Evolutionary conservation across 192 early-diverging fungal genomes (phyloP).

Genomic region (Funneliformis mosseae): DNA sequence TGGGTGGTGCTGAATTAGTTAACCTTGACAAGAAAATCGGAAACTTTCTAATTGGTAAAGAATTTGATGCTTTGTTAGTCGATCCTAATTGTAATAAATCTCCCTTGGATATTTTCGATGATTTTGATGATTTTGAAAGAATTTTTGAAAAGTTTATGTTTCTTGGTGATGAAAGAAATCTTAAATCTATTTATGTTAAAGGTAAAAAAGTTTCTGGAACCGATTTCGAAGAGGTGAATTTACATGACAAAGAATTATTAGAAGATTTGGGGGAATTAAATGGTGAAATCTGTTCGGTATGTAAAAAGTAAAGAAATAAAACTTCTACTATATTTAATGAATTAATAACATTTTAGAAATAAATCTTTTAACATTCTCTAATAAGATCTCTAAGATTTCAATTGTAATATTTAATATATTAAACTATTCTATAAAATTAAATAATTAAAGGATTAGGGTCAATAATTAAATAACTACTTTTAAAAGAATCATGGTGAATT

Average conservation of each 20-base stretch:
- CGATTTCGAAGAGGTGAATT: background rate
- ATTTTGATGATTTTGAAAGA: constrained; percentile 51
- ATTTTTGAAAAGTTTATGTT: constrained; percentile 90
- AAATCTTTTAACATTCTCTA: too few species aligned
- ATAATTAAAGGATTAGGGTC: too few species aligned
- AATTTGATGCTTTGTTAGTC: constrained; percentile 90
- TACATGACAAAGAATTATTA: background rate
- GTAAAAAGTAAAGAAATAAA: background rate
- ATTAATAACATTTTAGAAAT: too few species aligned
- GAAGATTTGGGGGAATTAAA: background rate
- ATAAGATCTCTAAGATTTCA: too few species aligned
- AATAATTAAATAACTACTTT: too few species aligned
- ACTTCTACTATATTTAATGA: too few species aligned
- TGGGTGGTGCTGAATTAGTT: constrained; percentile 87
- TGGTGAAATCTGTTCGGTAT: background rate
- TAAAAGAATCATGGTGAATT: too few species aligned
- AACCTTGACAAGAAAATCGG: constrained; percentile 73
- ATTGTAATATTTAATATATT: too few species aligned
- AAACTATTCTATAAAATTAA: too few species aligned
- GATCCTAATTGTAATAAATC: constrained; percentile 47
- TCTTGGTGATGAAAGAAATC: constrained; percentile 87
- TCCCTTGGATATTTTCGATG: constrained; percentile 66
- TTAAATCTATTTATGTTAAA: constrained; percentile 77
- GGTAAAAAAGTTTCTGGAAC: constrained; percentile 59
- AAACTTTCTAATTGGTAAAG: constrained; percentile 83